phyloP scores from a whole-genome alignment of 768 basidiomycete genomes.

The Candolleomyces eurysporus region DNA sequence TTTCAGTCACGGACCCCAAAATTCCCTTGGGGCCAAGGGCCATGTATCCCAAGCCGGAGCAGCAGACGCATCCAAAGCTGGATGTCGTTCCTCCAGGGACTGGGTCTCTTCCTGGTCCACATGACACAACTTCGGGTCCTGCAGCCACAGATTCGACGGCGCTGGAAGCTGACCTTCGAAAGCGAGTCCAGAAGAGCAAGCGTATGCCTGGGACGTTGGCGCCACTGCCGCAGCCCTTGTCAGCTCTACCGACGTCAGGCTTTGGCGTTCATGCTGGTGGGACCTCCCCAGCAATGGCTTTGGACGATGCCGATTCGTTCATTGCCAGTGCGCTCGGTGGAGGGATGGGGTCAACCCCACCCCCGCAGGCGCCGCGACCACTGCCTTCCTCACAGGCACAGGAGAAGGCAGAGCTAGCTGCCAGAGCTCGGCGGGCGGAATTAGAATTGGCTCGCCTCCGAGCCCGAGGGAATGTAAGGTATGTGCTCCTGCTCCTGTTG shows the following conservation, averaged over 20 bases:
- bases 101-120: not conserved
- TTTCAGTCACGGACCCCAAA: not conserved
- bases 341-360: not conserved
- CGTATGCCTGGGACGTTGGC: not conserved
- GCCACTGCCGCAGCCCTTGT: not conserved
- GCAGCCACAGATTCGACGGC: not conserved
- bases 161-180: not conserved
- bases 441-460: no score
- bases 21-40: not conserved
- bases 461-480: no score
- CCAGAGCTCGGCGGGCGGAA: slow-evolving; percentile 47
- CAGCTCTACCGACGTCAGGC: not conserved
- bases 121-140: not conserved
- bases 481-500: no score
- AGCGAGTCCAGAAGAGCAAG: not conserved
- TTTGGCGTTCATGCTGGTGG: not conserved
- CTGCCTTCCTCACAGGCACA: slow-evolving; percentile 2
- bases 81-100: not conserved
- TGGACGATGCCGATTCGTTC: slow-evolving; percentile 1
- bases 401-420: slow-evolving; percentile 36
- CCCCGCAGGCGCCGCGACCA: not conserved
- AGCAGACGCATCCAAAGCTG: not conserved
- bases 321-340: not conserved
- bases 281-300: not conserved
- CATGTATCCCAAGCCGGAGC: not conserved